Base-by-base conservation (phyloP, 805 yeast genomes). In the Saccharomycopsis sp. region DNA sequence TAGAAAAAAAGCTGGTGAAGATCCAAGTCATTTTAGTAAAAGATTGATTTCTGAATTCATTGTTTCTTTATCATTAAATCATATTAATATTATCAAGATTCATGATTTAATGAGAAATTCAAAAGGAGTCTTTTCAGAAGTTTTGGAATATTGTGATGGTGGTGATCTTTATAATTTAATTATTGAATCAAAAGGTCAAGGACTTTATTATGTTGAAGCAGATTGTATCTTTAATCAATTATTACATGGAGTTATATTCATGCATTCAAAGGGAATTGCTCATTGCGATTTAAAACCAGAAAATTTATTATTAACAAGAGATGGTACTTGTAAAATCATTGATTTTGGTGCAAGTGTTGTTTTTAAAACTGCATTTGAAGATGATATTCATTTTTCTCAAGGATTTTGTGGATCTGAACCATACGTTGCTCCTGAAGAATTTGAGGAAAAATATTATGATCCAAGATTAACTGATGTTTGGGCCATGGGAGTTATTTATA, bases 271-370 rank as follows among this genome's bases (percentile, higher is more conserved):
- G 59, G 96, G 96, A 26, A 89, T 88, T 23, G 89, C 96, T 1
- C 96, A 88, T 58, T 82, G 95, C 54, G 96, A 88, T 55, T 64
- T 88, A 46, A 88, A 88, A 59, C 87, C 94, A 10, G 96, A 88
- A 54, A 88, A 88, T 57, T 64, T 88, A 21, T 57, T 88, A 29
- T 62, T 88, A 34, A 77, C 84, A 5, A 67, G 72, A 14, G 62
- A 66, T 44, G 92, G 94, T 8, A 67, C 72, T 39, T 64, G 79
- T 44, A 79, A 78, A 53, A 76, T 80, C 39, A 73, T 85, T 31
- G 96, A 88, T 57, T 88, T 88, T 58, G 96, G 96, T 21, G 85
- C 89, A 36, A 79, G 94, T 36, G 88, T 83, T 44, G 95, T 92
- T 25, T 83, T 88, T 58, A 75, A 83, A 48, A 86, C 95, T 40